Conservation (phyloP, 2,329 filamentous ascomycete genomes). For the Fusarium sp. region DNA sequence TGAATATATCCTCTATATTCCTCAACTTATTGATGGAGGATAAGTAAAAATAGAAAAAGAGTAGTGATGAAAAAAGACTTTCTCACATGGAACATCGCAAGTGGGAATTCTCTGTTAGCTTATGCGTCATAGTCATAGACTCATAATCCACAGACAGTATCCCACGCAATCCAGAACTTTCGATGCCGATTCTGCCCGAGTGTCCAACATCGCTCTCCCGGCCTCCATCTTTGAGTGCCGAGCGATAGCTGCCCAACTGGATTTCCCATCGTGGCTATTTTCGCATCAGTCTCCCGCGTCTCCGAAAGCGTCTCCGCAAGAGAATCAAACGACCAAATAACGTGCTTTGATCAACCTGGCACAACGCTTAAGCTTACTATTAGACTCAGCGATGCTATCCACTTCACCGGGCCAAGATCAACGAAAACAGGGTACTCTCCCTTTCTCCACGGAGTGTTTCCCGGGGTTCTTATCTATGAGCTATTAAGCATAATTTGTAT, state of each 20-base stretch:
- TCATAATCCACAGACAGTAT: neutral
- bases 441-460: neutral
- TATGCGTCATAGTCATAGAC: no score
- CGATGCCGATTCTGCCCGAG: neutral
- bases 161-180: neutral
- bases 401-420: slow-evolving; percentile 11
- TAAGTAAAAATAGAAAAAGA: no score
- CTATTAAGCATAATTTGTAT: slow-evolving; percentile 31
- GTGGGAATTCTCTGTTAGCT: neutral
- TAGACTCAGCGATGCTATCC: slow-evolving; percentile 12
- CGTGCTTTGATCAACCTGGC: neutral
- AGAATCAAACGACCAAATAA: slow-evolving; percentile 4
- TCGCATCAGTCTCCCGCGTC: slow-evolving; percentile 10
- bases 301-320: slow-evolving; percentile 23
- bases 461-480: slow-evolving; percentile 28
- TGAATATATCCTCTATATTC: no score
- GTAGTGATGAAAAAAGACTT: no score
- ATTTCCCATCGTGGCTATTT: slow-evolving; percentile 1
- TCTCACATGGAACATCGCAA: neutral
- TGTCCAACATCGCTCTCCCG: slow-evolving; percentile 19
- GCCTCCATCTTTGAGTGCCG: neutral
- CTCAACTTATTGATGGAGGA: no score
- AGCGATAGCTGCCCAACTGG: neutral
- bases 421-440: neutral
- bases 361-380: neutral